Conservation (phyloP, 306 rosid genomes). For the Quercus cerris region DNA sequence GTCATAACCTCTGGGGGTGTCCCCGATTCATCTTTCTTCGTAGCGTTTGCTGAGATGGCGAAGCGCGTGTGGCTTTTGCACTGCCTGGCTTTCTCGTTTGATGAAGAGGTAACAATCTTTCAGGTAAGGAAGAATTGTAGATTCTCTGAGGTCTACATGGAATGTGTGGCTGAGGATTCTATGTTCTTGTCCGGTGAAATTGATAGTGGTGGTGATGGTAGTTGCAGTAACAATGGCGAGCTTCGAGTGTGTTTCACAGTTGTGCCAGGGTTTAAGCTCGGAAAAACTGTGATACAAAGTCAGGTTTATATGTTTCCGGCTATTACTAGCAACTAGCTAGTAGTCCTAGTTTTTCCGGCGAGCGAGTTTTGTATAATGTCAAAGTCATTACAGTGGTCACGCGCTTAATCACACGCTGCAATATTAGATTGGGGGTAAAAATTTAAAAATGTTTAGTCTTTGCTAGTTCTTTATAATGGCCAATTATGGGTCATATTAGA, state of each 20-base stretch:
- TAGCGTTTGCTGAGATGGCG: conserved; percentile 72
- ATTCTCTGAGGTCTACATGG: conserved; percentile 95
- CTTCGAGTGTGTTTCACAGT: conserved; percentile 71
- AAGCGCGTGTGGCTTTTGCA: conserved; percentile 80
- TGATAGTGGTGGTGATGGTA: conserved; percentile 5
- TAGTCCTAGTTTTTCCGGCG: neutral
- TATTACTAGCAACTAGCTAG: neutral
- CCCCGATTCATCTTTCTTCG: conserved; percentile 76
- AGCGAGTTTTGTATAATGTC: neutral
- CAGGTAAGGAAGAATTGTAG: conserved; percentile 67
- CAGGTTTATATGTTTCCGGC: conserved; percentile 68
- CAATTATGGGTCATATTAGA: neutral
- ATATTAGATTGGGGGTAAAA: neutral
- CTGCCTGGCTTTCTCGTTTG: conserved; percentile 62
- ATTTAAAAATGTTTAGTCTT: neutral
- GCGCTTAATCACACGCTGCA: neutral
- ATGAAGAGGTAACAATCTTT: conserved; percentile 50
- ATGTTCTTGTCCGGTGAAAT: conserved; percentile 32
- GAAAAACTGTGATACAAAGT: conserved; percentile 67
- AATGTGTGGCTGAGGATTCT: conserved; percentile 52
- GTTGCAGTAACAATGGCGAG: conserved; percentile 13
- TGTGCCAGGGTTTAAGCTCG: conserved; percentile 83
- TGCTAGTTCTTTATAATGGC: neutral
- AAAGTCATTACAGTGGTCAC: neutral
- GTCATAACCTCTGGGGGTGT: conserved; percentile 59